These are phyloP conservation scores for Zymoseptoria crescenta DNA, from an alignment of 2,329 filamentous ascomycete genomes.

Conservation along the genomic window DNA sequence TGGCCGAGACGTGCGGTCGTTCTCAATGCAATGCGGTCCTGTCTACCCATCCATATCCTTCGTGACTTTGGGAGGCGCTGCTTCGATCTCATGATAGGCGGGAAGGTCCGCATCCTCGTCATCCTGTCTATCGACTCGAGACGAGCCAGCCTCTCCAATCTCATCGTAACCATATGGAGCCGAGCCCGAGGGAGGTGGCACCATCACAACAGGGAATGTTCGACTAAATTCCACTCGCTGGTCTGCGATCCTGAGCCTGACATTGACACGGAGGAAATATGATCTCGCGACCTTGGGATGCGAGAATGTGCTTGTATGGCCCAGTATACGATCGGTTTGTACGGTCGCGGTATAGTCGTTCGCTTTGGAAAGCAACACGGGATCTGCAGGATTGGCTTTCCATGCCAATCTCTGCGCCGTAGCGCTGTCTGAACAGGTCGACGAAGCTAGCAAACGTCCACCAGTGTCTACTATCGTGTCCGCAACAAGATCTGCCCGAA, in stretches of 20 bases:
- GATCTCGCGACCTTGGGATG: slow-evolving; percentile 12
- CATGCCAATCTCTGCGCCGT: slow-evolving; percentile 9
- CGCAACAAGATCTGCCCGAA: slow-evolving; percentile 9
- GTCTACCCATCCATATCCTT: neutral
- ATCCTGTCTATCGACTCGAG: neutral
- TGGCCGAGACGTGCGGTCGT: neutral
- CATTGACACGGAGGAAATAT: slow-evolving; percentile 9
- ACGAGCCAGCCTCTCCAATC: neutral
- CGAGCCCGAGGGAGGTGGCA: slow-evolving; percentile 8
- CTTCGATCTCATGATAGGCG: neutral
- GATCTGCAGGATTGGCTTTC: neutral
- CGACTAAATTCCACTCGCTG: slow-evolving; percentile 7
- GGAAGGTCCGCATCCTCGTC: neutral
- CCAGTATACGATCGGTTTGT: slow-evolving; percentile 2
- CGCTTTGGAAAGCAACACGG: slow-evolving; percentile 8
- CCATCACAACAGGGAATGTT: slow-evolving; percentile 8
- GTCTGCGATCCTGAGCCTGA: slow-evolving; percentile 12
- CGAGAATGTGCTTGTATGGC: slow-evolving; percentile 9
- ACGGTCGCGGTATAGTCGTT: slow-evolving; percentile 9
- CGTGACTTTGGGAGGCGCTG: neutral
- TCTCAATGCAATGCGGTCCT: neutral
- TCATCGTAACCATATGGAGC: neutral
- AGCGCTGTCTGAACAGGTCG: slow-evolving; percentile 5
- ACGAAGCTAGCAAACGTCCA: slow-evolving; percentile 7
- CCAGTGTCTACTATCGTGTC: slow-evolving; percentile 11